Percentiles rank a stretch among this genome's conserved stretches.
Evolutionary conservation across 2,329 filamentous ascomycete species (phyloP).

Genomic region (Colletotrichum sp.): DNA sequence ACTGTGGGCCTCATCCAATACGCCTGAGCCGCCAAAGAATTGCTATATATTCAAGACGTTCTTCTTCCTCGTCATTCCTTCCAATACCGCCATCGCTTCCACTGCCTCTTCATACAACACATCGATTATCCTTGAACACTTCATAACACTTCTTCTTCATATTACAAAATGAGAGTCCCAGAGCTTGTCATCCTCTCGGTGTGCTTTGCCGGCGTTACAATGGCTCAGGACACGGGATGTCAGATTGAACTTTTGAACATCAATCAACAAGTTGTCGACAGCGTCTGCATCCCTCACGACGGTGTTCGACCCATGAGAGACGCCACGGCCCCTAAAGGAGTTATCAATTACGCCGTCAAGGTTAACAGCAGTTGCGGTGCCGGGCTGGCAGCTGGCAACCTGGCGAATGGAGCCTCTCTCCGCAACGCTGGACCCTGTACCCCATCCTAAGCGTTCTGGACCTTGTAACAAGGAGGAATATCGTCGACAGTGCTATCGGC

Average conservation of each 20-base stretch:
- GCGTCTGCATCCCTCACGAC: neutral
- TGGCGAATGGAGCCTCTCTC: neutral
- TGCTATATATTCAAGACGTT: neutral
- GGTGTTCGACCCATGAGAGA: neutral
- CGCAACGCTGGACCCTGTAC: neutral
- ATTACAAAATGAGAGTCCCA: neutral
- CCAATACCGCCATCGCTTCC: neutral
- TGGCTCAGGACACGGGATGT: neutral
- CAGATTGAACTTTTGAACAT: neutral
- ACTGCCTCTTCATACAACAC: neutral
- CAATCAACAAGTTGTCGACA: neutral
- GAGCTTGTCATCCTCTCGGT: neutral
- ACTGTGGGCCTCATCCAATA: neutral
- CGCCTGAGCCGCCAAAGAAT: neutral
- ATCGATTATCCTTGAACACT: neutral
- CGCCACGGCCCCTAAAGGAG: neutral
- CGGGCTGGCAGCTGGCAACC: neutral
- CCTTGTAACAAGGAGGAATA: too few relatives aligned
- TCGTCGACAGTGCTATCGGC: too few relatives aligned
- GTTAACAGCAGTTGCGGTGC: neutral
- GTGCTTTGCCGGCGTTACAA: neutral
- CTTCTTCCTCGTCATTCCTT: neutral
- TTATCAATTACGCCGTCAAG: neutral
- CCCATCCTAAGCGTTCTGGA: neutral
- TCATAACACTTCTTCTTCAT: neutral